Evolutionary conservation across 2,329 filamentous ascomycete species (phyloP).

Genomic region (Blumeriella jaapii): DNA sequence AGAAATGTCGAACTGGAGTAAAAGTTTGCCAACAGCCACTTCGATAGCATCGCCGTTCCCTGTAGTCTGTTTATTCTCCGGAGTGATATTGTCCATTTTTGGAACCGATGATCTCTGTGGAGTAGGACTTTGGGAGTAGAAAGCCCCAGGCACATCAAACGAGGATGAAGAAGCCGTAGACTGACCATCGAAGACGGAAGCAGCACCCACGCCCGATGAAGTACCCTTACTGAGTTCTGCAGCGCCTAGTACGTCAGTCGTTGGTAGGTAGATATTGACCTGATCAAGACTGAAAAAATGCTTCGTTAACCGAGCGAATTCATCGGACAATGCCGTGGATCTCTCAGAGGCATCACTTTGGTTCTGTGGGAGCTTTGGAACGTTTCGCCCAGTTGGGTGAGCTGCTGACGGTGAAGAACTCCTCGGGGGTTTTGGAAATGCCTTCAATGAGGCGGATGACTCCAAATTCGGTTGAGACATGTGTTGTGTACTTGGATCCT

Average conservation of each 20-base stretch:
- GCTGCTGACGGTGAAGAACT: constrained; percentile 6
- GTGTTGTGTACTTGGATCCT: background rate
- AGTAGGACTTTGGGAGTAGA: constrained; percentile 36
- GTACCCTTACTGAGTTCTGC: constrained; percentile 2
- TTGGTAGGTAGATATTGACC: constrained; percentile 27
- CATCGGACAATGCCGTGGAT: constrained; percentile 21
- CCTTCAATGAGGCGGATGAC: constrained; percentile 5
- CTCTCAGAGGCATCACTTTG: constrained; percentile 19
- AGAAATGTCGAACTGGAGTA: constrained; percentile 26
- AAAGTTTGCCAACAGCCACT: constrained; percentile 21
- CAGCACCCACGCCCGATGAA: constrained; percentile 7
- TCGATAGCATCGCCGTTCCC: constrained; percentile 18
- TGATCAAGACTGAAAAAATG: constrained; percentile 28
- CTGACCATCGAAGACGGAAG: constrained; percentile 16
- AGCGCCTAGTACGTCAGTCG: constrained; percentile 2
- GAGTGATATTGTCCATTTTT: constrained; percentile 2
- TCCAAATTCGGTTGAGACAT: background rate
- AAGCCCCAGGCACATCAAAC: constrained; percentile 47
- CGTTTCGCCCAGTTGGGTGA: constrained; percentile 4
- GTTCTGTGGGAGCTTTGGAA: constrained; percentile 14
- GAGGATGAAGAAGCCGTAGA: constrained; percentile 23
- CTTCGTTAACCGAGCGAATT: constrained; percentile 24
- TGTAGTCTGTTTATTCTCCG: background rate
- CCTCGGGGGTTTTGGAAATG: constrained; percentile 5
- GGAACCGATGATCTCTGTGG: constrained; percentile 5